Conservation (phyloP, 495 filamentous ascomycete genomes). For the Sabuloglossum arenarium region DNA sequence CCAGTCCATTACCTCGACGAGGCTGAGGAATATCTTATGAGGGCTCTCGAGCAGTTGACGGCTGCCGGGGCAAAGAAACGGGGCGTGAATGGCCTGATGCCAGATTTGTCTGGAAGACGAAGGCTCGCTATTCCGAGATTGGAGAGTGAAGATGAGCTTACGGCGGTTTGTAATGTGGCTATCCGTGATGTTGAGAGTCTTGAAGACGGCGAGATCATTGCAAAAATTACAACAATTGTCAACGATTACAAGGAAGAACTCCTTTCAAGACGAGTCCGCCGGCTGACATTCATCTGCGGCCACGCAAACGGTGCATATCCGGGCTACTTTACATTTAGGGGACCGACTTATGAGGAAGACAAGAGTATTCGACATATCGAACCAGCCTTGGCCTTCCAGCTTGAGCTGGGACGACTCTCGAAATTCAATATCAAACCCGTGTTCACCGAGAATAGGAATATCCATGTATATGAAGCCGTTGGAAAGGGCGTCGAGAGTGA, state of each 20-base stretch:
- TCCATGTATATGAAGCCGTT: conserved; percentile 92
- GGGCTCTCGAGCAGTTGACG: conserved; percentile 69
- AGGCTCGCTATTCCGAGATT: conserved; percentile 29
- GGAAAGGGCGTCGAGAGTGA: conserved; percentile 88
- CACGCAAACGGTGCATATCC: conserved; percentile 89
- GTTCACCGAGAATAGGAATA: conserved; percentile 97
- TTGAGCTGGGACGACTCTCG: conserved; percentile 77
- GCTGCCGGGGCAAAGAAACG: conserved; percentile 24
- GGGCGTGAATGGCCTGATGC: conserved; percentile 30
- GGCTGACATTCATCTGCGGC: conserved; percentile 90
- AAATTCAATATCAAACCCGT: conserved; percentile 97
- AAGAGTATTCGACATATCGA: conserved; percentile 91
- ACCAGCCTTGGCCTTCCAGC: conserved; percentile 91
- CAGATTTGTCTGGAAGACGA: conserved; percentile 54
- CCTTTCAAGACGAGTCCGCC: conserved; percentile 55
- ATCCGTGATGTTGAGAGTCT: conserved; percentile 74
- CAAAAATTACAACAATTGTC: conserved; percentile 51
- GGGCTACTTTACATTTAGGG: conserved; percentile 94
- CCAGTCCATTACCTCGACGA: conserved; percentile 88
- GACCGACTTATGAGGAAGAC: conserved; percentile 74
- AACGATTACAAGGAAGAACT: conserved; percentile 73
- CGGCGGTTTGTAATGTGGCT: conserved; percentile 78
- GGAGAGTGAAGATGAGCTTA: conserved; percentile 52
- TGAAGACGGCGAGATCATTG: conserved; percentile 63
- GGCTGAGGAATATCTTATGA: conserved; percentile 60